Conservation (phyloP, 192 early-diverging fungal species). For the Gonapodya sp. region DNA sequence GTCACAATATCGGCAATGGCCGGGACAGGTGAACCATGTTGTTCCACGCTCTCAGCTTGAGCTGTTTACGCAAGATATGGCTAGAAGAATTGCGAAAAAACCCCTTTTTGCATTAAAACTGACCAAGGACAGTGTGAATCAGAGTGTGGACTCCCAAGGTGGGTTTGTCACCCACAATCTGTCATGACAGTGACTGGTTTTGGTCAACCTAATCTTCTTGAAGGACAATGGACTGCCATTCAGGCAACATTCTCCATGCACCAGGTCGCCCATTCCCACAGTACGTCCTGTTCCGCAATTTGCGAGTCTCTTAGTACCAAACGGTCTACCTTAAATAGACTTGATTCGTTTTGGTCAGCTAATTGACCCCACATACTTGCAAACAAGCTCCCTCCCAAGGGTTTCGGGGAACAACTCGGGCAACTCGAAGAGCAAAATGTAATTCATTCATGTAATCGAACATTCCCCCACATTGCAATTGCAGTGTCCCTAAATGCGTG, state of each 20-base stretch:
- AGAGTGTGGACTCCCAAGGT: neutral
- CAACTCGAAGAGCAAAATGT: neutral
- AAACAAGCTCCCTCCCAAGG: neutral
- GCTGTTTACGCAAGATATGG: neutral
- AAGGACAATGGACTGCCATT: neutral
- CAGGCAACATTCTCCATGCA: conserved; percentile 1
- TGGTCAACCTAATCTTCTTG: neutral
- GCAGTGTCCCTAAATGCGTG: neutral
- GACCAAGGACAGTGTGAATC: conserved; percentile 3
- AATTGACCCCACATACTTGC: neutral
- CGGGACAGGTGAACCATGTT: neutral
- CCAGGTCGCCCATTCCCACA: neutral
- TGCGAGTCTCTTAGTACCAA: too few relatives aligned
- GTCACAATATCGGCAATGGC: neutral
- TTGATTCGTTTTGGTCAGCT: neutral
- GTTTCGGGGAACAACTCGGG: too few relatives aligned
- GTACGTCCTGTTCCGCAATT: neutral
- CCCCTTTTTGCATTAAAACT: neutral
- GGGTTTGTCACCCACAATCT: neutral
- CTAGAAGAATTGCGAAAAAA: neutral
- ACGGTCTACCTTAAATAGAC: too few relatives aligned
- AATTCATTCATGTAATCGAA: neutral
- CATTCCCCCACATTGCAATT: neutral
- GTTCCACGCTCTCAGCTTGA: neutral
- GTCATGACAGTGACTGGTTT: neutral